phyloP scores from a whole-genome alignment of 208 protist genomes.

The Phytomonas serpens region DNA sequence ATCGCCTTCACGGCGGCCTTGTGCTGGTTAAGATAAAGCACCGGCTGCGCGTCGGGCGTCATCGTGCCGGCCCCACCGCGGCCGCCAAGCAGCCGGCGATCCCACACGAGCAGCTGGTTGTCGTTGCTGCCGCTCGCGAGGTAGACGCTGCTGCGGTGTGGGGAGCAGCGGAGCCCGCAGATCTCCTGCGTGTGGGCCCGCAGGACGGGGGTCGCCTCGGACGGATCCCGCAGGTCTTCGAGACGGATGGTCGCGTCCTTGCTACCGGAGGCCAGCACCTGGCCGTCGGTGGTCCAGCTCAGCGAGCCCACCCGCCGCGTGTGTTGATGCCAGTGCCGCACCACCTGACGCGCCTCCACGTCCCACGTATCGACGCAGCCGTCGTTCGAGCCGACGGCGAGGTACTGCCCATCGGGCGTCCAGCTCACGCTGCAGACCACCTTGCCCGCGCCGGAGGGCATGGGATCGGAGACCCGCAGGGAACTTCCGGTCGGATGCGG shows the following conservation, averaged over 20 bases:
- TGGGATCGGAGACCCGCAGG: neutral
- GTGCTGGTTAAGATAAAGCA: slow-evolving; percentile 90
- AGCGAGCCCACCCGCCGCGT: slow-evolving; percentile 69
- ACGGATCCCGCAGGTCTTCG: slow-evolving; percentile 89
- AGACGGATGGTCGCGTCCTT: slow-evolving; percentile 93
- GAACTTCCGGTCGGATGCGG: slow-evolving; percentile 16
- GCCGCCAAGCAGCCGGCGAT: slow-evolving; percentile 33
- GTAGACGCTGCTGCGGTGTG: slow-evolving; percentile 58
- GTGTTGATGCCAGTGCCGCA: slow-evolving; percentile 89
- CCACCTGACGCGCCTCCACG: slow-evolving; percentile 57
- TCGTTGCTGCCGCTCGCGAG: slow-evolving; percentile 98
- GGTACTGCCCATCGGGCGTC: slow-evolving; percentile 78
- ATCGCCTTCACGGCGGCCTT: slow-evolving; percentile 97
- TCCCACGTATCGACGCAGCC: slow-evolving; percentile 92
- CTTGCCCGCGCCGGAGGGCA: neutral
- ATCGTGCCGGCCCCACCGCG: slow-evolving; percentile 10
- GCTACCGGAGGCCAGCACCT: slow-evolving; percentile 89
- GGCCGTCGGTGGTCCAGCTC: slow-evolving; percentile 86
- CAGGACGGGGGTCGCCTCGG: slow-evolving; percentile 26
- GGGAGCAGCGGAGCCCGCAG: slow-evolving; percentile 96
- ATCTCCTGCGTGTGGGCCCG: slow-evolving; percentile 93
- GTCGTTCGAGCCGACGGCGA: slow-evolving; percentile 85
- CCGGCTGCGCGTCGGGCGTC: slow-evolving; percentile 34
- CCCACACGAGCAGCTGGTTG: slow-evolving; percentile 97
- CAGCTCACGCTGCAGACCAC: slow-evolving; percentile 92